Base-by-base conservation (phyloP, 148 eudicot species). In the Arctostaphylos glauca region DNA sequence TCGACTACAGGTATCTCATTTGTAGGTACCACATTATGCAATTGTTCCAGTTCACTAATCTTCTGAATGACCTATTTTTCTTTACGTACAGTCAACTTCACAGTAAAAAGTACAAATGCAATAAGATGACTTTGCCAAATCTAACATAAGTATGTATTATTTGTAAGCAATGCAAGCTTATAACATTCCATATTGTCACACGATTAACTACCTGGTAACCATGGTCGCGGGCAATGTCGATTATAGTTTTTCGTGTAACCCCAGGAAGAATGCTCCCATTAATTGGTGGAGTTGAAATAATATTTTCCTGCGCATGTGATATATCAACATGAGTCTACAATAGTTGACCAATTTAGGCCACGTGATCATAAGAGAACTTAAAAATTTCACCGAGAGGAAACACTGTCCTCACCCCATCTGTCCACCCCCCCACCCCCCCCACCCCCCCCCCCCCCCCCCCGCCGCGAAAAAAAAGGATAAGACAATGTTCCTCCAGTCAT, bases 191-290 rank as follows among this genome's bases (percentile, higher is more conserved):
- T 31, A 31, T 31, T 0, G 19, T 47, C 73, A 10, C 70, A 66
- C 10, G 8, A 23, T 55, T 58, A 83, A 80, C 70, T 83, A 94
- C 99, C 89, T 86, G 83, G 84, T 90, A 92, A 41, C 97, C 98
- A 56, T 84, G 89, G 87, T 93, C 96, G 48, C 81, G 84, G 43
- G 98, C 96, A 81, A 96, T 87, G 47, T 93, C 96, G 0, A 93
- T 88, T 80, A 94, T 86, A 89, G 96, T 92, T 86, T 91, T 97
- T 74, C 99, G 81, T 0, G 97, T 97, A 44, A 97, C 80, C 21
- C 99, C 99, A 13, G 94, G 87, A 67, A 97, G 98, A 76, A 97
- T 93, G 14, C 91, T 92, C 23, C 99, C 99, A 72, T 73, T 83
- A 9, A 86, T 84, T 62, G 88, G 79, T 14, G 99, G 97, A 75